Percentiles rank a stretch among this genome's conserved stretches.
These are phyloP conservation scores for Neonectria ditissima DNA, from an alignment of 2,329 filamentous ascomycete genomes.

Conservation along the genomic window DNA sequence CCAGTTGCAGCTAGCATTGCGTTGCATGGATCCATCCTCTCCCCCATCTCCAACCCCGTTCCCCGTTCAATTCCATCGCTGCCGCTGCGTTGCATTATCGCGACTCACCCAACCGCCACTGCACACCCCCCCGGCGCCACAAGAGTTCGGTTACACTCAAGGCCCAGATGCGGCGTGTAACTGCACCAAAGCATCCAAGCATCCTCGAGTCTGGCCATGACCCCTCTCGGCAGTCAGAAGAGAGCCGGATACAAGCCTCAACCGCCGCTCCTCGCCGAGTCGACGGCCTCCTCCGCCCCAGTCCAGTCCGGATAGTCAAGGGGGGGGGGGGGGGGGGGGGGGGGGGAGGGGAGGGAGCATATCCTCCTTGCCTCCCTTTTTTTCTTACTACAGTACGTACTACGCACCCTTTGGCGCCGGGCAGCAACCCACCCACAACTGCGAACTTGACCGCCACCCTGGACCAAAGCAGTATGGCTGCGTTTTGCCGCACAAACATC, in stretches of 20 bases:
- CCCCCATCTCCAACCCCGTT: conserved; percentile 12
- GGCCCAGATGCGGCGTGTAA: background rate
- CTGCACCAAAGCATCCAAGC: background rate
- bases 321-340: too few relatives aligned
- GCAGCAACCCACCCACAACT: background rate
- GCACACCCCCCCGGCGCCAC: conserved; percentile 23
- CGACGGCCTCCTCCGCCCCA: background rate
- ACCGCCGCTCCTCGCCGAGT: background rate
- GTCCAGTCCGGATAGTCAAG: background rate
- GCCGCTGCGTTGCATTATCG: conserved; percentile 18
- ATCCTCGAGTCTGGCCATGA: background rate
- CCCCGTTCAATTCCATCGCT: conserved; percentile 16
- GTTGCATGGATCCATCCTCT: background rate
- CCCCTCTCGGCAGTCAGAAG: background rate
- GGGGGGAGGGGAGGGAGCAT: background rate
- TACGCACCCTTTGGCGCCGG: too few relatives aligned
- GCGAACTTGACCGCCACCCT: background rate
- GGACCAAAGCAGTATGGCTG: background rate
- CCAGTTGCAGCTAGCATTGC: conserved; percentile 6
- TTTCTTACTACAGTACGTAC: too few relatives aligned
- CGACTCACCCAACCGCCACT: conserved; percentile 23
- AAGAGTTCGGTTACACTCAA: conserved; percentile 18
- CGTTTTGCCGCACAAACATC: background rate
- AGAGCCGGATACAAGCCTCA: background rate
- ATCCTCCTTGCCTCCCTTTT: background rate